Evolutionary conservation across 345 rosid genomes (phyloP).

Genomic region (Chamaenerion angustifolium): DNA sequence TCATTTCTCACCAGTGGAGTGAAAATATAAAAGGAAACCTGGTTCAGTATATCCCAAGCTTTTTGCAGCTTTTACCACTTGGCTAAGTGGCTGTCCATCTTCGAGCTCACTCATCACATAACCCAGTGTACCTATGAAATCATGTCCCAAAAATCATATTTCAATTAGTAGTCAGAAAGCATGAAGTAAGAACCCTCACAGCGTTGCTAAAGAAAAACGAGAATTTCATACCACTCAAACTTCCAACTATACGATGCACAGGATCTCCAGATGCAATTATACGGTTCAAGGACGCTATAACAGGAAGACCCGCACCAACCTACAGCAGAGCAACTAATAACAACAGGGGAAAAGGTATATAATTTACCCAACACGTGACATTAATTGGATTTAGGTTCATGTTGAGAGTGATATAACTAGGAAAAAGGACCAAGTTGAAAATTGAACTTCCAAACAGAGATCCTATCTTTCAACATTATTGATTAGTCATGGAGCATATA

Average conservation of each 20-base stretch:
- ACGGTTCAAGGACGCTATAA: slow-evolving; percentile 68
- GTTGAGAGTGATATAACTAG: too few species aligned
- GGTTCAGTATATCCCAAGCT: slow-evolving; percentile 90
- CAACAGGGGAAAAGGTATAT: too few species aligned
- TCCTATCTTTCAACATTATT: too few species aligned
- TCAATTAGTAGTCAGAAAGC: background rate
- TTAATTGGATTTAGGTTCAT: too few species aligned
- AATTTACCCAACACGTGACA: too few species aligned
- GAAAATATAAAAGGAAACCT: slow-evolving; percentile 30
- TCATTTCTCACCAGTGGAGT: background rate
- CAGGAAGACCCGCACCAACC: slow-evolving; percentile 98
- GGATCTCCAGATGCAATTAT: slow-evolving; percentile 74
- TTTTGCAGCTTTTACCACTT: slow-evolving; percentile 80
- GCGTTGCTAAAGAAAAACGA: background rate
- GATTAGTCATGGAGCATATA: background rate
- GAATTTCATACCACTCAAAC: slow-evolving; percentile 61
- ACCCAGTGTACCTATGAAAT: slow-evolving; percentile 60
- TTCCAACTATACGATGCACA: slow-evolving; percentile 50
- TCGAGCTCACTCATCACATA: slow-evolving; percentile 94
- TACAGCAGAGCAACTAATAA: slow-evolving; percentile 5
- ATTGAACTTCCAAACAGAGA: too few species aligned
- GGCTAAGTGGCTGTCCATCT: slow-evolving; percentile 78
- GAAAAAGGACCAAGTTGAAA: too few species aligned
- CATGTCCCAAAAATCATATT: slow-evolving; percentile 1
- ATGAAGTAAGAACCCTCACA: too few species aligned